phyloP scores from a whole-genome alignment of 805 yeast genomes.

The Hanseniaspora nectarophila region DNA sequence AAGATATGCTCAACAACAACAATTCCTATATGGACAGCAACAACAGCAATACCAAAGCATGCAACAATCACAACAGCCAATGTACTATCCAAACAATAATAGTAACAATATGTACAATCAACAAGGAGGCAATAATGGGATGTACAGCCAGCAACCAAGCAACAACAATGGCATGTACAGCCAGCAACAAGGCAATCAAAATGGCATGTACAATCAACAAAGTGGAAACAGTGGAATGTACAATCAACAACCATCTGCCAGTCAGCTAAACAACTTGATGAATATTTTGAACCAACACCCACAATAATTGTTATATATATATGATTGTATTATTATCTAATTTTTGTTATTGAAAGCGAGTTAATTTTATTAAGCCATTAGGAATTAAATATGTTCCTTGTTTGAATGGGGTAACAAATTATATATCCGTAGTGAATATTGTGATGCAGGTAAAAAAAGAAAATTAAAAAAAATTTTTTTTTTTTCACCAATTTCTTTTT shows the following conservation, averaged over 20 bases:
- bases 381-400: too few species aligned
- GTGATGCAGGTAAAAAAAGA: too few species aligned
- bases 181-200: background rate
- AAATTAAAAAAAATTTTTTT: too few species aligned
- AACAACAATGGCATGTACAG: background rate
- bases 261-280: slow-evolving; percentile 34
- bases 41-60: slow-evolving; percentile 16
- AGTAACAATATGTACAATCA: background rate
- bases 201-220: slow-evolving; percentile 6
- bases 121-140: background rate
- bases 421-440: too few species aligned
- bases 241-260: slow-evolving; percentile 16
- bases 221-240: slow-evolving; percentile 1
- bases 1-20: slow-evolving; percentile 15
- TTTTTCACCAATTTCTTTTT: too few species aligned
- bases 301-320: slow-evolving; percentile 15
- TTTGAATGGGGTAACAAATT: too few species aligned
- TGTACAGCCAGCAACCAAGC: slow-evolving; percentile 15
- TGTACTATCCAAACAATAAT: slow-evolving; percentile 15
- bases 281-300: slow-evolving; percentile 34
- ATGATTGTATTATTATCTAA: background rate
- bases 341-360: too few species aligned
- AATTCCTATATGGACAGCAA: slow-evolving; percentile 16
- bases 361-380: too few species aligned
- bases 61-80: slow-evolving; percentile 15